Evolutionary conservation across 345 rosid species (phyloP).

Genomic region (Stellera chamaejasme): DNA sequence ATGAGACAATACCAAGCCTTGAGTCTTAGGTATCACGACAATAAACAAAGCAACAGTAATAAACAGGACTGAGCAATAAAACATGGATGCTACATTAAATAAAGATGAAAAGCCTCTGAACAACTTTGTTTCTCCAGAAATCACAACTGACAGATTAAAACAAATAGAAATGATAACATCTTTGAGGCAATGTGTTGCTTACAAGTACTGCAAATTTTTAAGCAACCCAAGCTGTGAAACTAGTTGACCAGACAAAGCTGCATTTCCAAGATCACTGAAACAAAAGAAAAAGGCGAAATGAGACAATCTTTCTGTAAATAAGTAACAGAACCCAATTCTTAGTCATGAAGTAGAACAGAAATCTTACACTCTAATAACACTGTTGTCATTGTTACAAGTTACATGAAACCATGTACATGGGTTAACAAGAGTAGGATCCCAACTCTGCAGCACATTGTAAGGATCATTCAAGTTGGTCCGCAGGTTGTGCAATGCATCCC

Average conservation of each 20-base stretch:
- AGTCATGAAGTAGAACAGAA: conserved; percentile 2
- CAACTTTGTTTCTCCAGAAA: not conserved
- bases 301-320: conserved; percentile 1
- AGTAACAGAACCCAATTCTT: not conserved
- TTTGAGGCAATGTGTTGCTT: conserved; percentile 21
- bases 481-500: conserved; percentile 90
- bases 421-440: conserved; percentile 97
- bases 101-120: not conserved
- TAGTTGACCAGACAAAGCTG: conserved; percentile 87
- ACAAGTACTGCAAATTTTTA: conserved; percentile 93
- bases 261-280: conserved; percentile 90
- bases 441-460: conserved; percentile 86
- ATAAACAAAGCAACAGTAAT: too few relatives aligned
- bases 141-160: not conserved
- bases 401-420: conserved; percentile 99
- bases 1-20: not conserved
- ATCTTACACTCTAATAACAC: conserved; percentile 88
- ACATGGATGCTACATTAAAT: conserved; percentile 2
- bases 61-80: not conserved
- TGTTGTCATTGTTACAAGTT: conserved; percentile 90
- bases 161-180: not conserved
- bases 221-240: conserved; percentile 91
- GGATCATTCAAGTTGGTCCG: conserved; percentile 75
- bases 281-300: conserved; percentile 9
- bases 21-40: too few relatives aligned